Evolutionary conservation across 495 filamentous ascomycete species (phyloP), one percentile per base, ranked within the genome.

Genomic region (Podospora australis): DNA sequence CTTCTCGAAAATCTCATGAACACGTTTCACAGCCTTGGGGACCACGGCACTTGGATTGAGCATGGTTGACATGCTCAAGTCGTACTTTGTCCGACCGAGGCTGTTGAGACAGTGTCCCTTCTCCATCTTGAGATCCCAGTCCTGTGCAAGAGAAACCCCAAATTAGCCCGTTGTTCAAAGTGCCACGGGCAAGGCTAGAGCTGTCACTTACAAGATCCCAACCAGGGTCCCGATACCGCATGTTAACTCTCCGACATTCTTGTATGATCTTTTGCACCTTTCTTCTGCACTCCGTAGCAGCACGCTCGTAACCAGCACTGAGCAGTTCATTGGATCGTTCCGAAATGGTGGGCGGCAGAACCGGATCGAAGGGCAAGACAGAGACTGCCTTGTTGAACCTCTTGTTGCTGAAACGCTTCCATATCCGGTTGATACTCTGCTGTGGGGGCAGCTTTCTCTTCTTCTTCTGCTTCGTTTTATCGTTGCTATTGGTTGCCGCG

Each of bases 201-300:
- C 7, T 17, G 2, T n/a, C 16, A 68, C 62, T 76, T 69, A 78
- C 86, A 74, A 64, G 78, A 65, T 97, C 88, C 62, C 94, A 96
- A 54, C 90, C 81, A 8, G 84, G 80, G 67, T 97, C 91, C 11
- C 86, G 79, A 55, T 96, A 97, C 56, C 90, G 90, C 62, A 86
- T 86, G 56, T 97, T 96, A 22, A 94, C 75, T 14, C 87, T 74
- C 52, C 78, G 70, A 64, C 90, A 96, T 65, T 95, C 90, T 54
- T 80, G 82, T 6, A 85, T 82, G 52, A 96, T 96, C 60, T 88
- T 87, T 17, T 80, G 77, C n/a, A 96, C 90, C 45, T 90, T 89
- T 24, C 74, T 72, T 35, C 73, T 70, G 64, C 91, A 97, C 56
- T 82, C 81, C 8, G 73, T 73, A 10, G 70, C 76, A 0, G 88